Evolutionary conservation across 805 yeast species (phyloP).

Genomic region (Wickerhamomyces sydowiorum): DNA sequence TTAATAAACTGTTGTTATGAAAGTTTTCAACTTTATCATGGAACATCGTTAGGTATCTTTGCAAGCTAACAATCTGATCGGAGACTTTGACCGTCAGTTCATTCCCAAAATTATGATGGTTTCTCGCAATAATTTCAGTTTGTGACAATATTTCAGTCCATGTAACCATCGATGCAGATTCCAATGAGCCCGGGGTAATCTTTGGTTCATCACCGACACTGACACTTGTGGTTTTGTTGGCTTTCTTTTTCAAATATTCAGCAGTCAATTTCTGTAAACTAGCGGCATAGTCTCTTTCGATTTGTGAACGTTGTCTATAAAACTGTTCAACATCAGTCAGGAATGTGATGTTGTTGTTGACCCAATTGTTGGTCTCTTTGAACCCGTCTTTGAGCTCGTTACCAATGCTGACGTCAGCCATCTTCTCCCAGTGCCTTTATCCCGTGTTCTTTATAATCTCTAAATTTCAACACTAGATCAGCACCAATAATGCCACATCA

Average conservation of each 20-base stretch:
- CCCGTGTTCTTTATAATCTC: no score
- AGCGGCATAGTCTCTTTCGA: constrained; percentile 79
- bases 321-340: constrained; percentile 74
- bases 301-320: constrained; percentile 72
- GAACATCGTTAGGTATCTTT: constrained; percentile 46
- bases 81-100: constrained; percentile 58
- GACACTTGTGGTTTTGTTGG: constrained; percentile 56
- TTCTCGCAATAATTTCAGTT: constrained; percentile 74
- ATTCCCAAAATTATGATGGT: constrained; percentile 49
- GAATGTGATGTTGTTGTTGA: constrained; percentile 66
- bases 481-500: not conserved
- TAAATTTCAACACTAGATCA: no score
- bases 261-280: constrained; percentile 59
- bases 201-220: constrained; percentile 90
- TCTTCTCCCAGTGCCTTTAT: no score
- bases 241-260: constrained; percentile 71
- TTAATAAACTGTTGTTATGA: constrained; percentile 46
- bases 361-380: constrained; percentile 77
- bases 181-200: constrained; percentile 92
- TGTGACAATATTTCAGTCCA: constrained; percentile 87
- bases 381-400: constrained; percentile 77
- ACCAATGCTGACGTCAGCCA: constrained; percentile 36
- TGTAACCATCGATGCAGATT: constrained; percentile 77
- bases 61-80: constrained; percentile 52
- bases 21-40: constrained; percentile 51